Evolutionary conservation across 768 basidiomycete species (phyloP), one percentile per base, ranked within the genome.

Genomic region (Boletus huronensis): DNA sequence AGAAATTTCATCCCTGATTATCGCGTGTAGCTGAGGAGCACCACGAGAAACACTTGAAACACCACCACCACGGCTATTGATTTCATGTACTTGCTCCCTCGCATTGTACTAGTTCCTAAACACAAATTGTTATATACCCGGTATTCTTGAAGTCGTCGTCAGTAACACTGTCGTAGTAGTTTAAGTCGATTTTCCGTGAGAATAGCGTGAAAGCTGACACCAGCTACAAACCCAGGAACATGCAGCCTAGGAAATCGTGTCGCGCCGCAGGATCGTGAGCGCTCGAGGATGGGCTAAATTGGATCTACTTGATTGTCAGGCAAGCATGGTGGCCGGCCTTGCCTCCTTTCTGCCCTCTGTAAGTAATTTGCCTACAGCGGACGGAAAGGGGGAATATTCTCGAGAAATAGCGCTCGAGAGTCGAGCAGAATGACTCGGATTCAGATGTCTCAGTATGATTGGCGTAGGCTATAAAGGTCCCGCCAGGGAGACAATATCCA

Each of bases 301-400:
- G 14, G 41, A 31, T 42, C 36, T 42, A 23, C 5, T 32, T 5
- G 17, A 26, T 14, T 29, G 32, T 57, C 41, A 40, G 49, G 34
- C 31, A n/a, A 17, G 46, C 31, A 42, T 31, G 17, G 19, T 7
- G 53, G 35, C 40, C 17, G 10, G 50, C 40, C 26, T 45, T 51
- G 40, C 55, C 52, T 38, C 60, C 64, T 53, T 64, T 64, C 63
- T 48, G 61, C 28, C 55, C 64, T 46, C 55, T 63, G 64, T 19
- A 57, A 44, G 60, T 40, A 28, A 42, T 40, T 21, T 58, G 54
- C 63, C 58, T 65, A 66, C 60, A 63, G 58, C 63, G 60, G 63
- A 64, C 63, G 63, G 63, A 64, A 64, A 21, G 63, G 54, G 50
- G 48, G 31, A 8, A 31, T 13, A 31, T 39, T 36, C 38, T 29